Base-by-base conservation (phyloP, 352 stramenopile species). In the Pythium dissimile region DNA sequence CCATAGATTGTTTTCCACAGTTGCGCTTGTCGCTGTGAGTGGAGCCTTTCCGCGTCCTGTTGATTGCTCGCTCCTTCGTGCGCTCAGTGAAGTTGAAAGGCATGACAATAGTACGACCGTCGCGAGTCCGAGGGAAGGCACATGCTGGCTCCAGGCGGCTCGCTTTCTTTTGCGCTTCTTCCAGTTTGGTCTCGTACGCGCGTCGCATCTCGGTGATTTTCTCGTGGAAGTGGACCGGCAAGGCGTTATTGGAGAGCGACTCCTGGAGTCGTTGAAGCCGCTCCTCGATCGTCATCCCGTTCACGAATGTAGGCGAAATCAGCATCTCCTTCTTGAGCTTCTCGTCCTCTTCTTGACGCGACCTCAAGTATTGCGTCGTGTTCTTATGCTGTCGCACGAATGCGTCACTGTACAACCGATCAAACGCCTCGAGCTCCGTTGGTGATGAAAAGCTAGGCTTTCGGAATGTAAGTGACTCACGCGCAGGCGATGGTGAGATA, bases 331-430 rank as follows among this genome's bases (percentile, higher is more conserved):
- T 71, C 42, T 75, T 85, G 23, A 67, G 49, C 13, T 64, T 50
- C 32, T 84, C 77, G 48, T 85, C 72, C 43, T 68, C 42, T 49
- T 78, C 61, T 20, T 69, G 48, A 15, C 72, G 76, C 3, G 74
- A 72, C 34, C 69, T 48, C 16, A 73, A 53, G 21, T 74, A 80
- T 26, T 76, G 71, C 9, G 66, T 59, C 3, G 75, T 27, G 2
- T 69, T 62, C 35, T 75, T 74, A 43, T 73, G 76, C 42, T 85
- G 74, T 0, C 77, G 77, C n/a, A 74, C 59, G 42, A 75, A 76
- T 3, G 74, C 74, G 38, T 87, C 77, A 16, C 54, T 62, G 28
- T 87, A 87, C 3, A 87, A 69, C 1, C 77, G 68, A 24, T 84
- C 67, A 41, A 83, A 87, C 2, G 58, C 20, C 30, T 59, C 49